Base-by-base conservation (phyloP, 306 rosid genomes). In the Neltuma alba region DNA sequence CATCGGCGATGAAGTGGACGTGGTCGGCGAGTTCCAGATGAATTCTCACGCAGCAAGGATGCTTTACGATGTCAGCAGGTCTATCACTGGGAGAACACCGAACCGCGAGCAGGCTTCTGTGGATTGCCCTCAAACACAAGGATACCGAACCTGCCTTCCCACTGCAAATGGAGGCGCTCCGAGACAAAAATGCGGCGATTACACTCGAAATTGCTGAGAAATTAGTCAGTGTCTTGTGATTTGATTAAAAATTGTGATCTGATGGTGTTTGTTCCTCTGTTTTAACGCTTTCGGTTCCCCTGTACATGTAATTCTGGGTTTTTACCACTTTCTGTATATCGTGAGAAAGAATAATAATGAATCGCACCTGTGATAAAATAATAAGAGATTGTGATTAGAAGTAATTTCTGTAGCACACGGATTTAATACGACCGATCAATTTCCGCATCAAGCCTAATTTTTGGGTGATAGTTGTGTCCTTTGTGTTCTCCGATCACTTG, bases 61-160 rank as follows among this genome's bases (percentile, higher is more conserved):
- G 82, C 89, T 86, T 9, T 67, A 15, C 23, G 76, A 76, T 50
- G 0, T 33, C 4, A 60, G 72, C 4, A 31, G 60, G 3, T 14
- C 78, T 1, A 0, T 3, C 9, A 7, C 67, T 0, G 85, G 80
- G 16, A 60, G 11, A 33, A 25, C 81, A 0, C 79, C 48, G 15
- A 80, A 72, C 7, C 1, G 9, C 0, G 79, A 79, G 33, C 75
- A 41, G 30, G 55, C 74, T 40, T 2, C 86, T 21, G 80, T 76
- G 45, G 18, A 82, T 0, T 82, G 86, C 18, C 75, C 70, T 2
- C 7, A 0, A 2, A 15, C 15, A 10, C 18, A 13, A 28, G 66
- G 66, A 13, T 86, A 72, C 5, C 84, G 89, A 25, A 66, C 20
- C 57, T 79, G 84, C 67, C 27, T 76, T 47, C 86, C 89, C 3